These are phyloP conservation scores for Coemansia sp. DNA, from an alignment of 192 early-diverging fungal genomes.

Conservation along the genomic window DNA sequence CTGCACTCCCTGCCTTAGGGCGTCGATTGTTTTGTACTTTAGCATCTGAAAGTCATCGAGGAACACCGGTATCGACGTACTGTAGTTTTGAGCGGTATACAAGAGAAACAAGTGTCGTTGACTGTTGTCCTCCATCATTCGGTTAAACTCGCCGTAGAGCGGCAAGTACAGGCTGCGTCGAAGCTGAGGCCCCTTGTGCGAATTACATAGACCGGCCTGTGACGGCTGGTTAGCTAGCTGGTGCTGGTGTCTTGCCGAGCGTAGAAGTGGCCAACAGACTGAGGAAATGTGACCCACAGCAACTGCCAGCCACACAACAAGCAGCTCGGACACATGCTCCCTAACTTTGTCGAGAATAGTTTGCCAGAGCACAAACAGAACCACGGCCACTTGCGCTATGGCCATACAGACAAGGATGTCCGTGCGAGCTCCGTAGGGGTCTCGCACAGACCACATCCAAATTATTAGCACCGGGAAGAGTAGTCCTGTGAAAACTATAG, in stretches of 20 bases:
- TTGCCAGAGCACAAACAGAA: slow-evolving; percentile 36
- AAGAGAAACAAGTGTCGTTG: slow-evolving; percentile 27
- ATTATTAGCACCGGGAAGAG: slow-evolving; percentile 26
- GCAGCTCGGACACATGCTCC: slow-evolving; percentile 25
- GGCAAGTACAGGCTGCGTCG: slow-evolving; percentile 37
- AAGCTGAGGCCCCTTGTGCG: slow-evolving; percentile 23
- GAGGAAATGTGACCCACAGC: slow-evolving; percentile 27
- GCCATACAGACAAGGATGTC: slow-evolving; percentile 34
- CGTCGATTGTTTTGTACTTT: slow-evolving; percentile 41
- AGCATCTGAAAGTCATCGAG: slow-evolving; percentile 40
- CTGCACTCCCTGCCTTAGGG: slow-evolving; percentile 8
- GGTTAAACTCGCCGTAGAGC: slow-evolving; percentile 28
- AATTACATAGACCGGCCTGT: slow-evolving; percentile 17
- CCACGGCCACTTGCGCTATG: slow-evolving; percentile 19
- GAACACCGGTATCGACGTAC: slow-evolving; percentile 34
- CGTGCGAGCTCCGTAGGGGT: slow-evolving; percentile 23
- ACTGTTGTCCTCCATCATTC: slow-evolving; percentile 17
- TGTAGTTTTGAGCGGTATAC: slow-evolving; percentile 31
- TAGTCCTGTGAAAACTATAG: slow-evolving; percentile 15
- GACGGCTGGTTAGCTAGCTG: slow-evolving; percentile 5
- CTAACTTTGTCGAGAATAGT: slow-evolving; percentile 17
- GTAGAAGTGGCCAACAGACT: slow-evolving; percentile 30
- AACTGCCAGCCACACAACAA: slow-evolving; percentile 34
- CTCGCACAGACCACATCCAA: slow-evolving; percentile 21
- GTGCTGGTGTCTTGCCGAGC: slow-evolving; percentile 8